Conservation (phyloP, 2,329 filamentous ascomycete genomes). For the Aspergillus sp. region DNA sequence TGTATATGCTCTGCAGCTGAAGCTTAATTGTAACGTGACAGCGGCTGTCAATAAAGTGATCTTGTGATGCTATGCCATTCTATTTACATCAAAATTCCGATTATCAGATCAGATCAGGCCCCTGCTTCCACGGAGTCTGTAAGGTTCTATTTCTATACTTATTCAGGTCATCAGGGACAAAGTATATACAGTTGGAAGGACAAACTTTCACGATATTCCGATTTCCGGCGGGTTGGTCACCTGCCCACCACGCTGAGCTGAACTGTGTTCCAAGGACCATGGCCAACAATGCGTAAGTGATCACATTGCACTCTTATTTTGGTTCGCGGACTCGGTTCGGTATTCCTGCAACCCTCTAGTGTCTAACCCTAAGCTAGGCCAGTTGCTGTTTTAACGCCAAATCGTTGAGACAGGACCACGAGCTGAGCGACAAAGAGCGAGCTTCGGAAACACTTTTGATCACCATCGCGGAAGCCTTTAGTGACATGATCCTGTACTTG, state of each 20-base stretch:
- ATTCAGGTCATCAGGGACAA: neutral
- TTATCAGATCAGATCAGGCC: neutral
- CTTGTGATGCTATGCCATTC: neutral
- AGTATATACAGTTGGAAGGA: neutral
- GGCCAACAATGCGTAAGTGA: neutral
- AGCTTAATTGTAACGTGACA: neutral
- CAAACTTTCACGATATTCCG: neutral
- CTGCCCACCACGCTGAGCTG: neutral
- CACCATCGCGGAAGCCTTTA: slow-evolving; percentile 40
- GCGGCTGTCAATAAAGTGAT: neutral
- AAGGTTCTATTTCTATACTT: neutral
- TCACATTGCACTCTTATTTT: neutral
- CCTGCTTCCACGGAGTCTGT: too few species aligned
- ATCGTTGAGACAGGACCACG: slow-evolving; percentile 46
- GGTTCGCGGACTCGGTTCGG: neutral
- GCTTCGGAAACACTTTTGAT: slow-evolving; percentile 36
- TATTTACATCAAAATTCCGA: neutral
- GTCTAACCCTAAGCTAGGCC: neutral
- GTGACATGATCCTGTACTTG: slow-evolving; percentile 36
- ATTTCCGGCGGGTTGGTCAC: neutral
- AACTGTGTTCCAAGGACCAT: neutral
- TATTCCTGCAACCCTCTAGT: neutral
- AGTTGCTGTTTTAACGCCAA: slow-evolving; percentile 42
- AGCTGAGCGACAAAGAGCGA: slow-evolving; percentile 44
- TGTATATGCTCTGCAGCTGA: neutral